Conservation (phyloP, 345 rosid species). For the Populus pruinosa region DNA sequence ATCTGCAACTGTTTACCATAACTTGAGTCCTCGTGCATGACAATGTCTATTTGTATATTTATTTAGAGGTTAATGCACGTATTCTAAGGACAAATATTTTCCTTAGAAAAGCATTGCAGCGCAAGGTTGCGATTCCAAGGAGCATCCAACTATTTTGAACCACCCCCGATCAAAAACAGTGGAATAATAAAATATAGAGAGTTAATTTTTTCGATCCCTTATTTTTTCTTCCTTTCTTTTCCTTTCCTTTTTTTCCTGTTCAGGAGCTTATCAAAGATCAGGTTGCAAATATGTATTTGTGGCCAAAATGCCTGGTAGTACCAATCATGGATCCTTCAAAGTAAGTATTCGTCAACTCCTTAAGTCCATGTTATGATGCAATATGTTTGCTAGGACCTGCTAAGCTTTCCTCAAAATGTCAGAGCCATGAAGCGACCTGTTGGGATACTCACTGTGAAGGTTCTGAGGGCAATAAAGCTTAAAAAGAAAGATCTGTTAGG, state of each 20-base stretch:
- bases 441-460: conserved; percentile 78
- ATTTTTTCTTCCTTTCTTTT: background rate
- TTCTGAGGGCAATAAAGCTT: conserved; percentile 69
- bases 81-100: background rate
- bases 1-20: background rate
- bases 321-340: conserved; percentile 76
- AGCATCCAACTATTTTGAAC: background rate
- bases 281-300: conserved; percentile 90
- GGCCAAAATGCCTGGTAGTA: conserved; percentile 84
- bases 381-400: background rate
- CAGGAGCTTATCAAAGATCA: conserved; percentile 96
- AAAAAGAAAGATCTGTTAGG: conserved; percentile 89
- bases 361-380: background rate
- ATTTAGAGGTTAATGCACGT: background rate
- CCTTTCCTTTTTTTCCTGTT: background rate
- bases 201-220: background rate
- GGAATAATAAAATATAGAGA: no score
- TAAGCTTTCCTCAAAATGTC: conserved; percentile 15
- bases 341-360: conserved; percentile 34
- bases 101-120: background rate
- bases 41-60: background rate
- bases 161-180: no score
- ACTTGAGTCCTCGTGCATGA: background rate
- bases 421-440: conserved; percentile 87
- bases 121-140: background rate